phyloP scores from a whole-genome alignment of 768 basidiomycete genomes.

The Leccinum longicurvipes region DNA sequence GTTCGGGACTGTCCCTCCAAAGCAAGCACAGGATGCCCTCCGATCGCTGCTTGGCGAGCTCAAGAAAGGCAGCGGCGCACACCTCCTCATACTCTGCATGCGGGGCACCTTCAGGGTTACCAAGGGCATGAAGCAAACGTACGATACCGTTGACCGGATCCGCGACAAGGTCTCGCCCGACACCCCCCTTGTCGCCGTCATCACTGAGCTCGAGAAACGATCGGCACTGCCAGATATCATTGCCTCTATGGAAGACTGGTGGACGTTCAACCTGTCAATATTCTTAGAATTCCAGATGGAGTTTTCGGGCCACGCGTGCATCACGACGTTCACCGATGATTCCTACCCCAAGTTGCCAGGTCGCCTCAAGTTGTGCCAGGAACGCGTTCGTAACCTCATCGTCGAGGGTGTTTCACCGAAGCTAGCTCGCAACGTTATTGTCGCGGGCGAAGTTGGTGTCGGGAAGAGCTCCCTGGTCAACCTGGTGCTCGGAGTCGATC shows the following conservation, averaged over 20 bases:
- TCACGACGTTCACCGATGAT: neutral
- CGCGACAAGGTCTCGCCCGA: neutral
- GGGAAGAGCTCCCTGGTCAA: too few species aligned
- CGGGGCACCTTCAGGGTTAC: neutral
- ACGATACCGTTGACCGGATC: neutral
- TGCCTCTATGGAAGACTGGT: neutral
- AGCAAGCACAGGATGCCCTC: slow-evolving; percentile 12
- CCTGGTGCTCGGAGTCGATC: too few species aligned
- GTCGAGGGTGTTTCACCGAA: neutral
- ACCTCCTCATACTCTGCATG: slow-evolving; percentile 5
- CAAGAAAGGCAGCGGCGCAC: slow-evolving; percentile 8
- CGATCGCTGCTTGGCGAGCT: slow-evolving; percentile 22
- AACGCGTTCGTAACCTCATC: neutral
- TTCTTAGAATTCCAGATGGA: neutral
- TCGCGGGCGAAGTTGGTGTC: too few species aligned
- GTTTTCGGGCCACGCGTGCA: neutral
- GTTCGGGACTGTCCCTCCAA: slow-evolving; percentile 4
- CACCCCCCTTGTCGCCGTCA: neutral
- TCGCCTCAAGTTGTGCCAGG: neutral
- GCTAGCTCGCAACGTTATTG: too few species aligned
- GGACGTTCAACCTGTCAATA: neutral
- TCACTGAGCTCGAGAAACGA: neutral
- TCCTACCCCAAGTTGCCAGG: neutral
- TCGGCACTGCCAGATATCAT: neutral
- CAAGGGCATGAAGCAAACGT: neutral